These are phyloP conservation scores for Trypethelium eluteriae DNA, from an alignment of 495 filamentous ascomycete species.

Conservation along the genomic window DNA sequence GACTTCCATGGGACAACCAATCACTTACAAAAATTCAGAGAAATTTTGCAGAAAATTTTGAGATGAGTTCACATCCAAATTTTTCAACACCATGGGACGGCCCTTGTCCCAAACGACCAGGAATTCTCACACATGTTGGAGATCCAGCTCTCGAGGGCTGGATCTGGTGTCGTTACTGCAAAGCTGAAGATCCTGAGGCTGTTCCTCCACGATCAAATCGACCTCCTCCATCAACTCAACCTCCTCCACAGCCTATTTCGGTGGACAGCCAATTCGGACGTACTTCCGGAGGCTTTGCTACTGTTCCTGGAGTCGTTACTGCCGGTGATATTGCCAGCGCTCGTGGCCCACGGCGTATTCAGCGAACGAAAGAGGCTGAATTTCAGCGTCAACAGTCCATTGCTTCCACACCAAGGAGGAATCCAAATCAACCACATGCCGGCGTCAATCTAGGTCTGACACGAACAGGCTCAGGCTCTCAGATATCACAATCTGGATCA, in stretches of 20 bases:
- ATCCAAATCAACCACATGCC: too few relatives aligned
- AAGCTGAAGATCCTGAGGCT: background rate
- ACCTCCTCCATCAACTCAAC: slow-evolving; percentile 1
- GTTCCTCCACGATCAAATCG: background rate
- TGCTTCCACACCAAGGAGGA: background rate
- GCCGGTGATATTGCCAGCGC: too few relatives aligned
- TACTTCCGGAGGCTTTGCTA: background rate
- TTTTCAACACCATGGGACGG: background rate
- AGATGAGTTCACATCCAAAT: background rate
- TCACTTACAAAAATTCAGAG: too few relatives aligned
- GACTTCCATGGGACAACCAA: background rate
- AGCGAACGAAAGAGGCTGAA: slow-evolving; percentile 1
- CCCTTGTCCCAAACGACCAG: background rate
- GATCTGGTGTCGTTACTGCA: background rate
- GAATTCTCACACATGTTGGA: background rate
- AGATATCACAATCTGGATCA: slow-evolving; percentile 1
- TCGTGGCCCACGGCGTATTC: too few relatives aligned
- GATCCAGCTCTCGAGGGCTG: too few relatives aligned
- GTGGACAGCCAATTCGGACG: background rate
- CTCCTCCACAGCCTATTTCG: background rate
- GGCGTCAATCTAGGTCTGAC: background rate
- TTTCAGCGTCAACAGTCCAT: slow-evolving; percentile 1
- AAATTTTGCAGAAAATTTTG: too few relatives aligned
- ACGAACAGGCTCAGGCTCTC: background rate
- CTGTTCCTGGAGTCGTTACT: background rate